A percentile compares a stretch with the other conserved stretches of the same genome.
Conservation (phyloP, 192 early-diverging fungal genomes). For the Chytriomyces confervae region DNA sequence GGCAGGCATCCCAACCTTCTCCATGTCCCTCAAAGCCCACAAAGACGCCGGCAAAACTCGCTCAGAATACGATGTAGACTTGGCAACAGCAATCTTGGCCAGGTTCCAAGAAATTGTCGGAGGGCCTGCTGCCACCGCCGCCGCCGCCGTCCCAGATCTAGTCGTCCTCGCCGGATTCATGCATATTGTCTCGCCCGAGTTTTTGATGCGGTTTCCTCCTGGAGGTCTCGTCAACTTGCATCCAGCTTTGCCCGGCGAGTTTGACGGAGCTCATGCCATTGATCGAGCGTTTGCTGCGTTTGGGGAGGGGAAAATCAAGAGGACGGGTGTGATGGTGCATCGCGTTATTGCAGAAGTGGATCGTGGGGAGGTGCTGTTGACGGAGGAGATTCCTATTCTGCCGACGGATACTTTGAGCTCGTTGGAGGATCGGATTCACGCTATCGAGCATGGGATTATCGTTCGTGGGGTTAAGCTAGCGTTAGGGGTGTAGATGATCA, state of each 20-base stretch:
- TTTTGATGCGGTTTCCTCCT: constrained; percentile 72
- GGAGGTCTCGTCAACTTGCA: constrained; percentile 91
- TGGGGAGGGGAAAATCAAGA: constrained; percentile 66
- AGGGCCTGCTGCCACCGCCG: neutral
- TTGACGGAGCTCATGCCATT: constrained; percentile 97
- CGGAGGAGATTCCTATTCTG: constrained; percentile 78
- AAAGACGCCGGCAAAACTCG: constrained; percentile 81
- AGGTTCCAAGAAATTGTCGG: constrained; percentile 31
- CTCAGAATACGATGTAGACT: constrained; percentile 86
- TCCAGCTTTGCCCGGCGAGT: constrained; percentile 94
- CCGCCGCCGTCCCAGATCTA: constrained; percentile 67
- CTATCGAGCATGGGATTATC: constrained; percentile 85
- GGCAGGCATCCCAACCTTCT: constrained; percentile 82
- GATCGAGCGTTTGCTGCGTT: constrained; percentile 92
- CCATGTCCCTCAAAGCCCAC: constrained; percentile 83
- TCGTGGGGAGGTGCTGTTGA: constrained; percentile 84
- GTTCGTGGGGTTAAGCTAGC: constrained; percentile 70
- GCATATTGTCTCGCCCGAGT: constrained; percentile 93
- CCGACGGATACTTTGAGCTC: constrained; percentile 77
- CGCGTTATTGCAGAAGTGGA: constrained; percentile 96
- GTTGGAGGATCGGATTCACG: constrained; percentile 89
- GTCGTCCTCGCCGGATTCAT: constrained; percentile 97
- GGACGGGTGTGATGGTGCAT: constrained; percentile 79
- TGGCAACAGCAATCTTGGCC: constrained; percentile 70
- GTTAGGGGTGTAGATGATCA: constrained; percentile 17